Evolutionary conservation across 306 rosid genomes (phyloP), one percentile per base, ranked within the genome.

Genomic region (Comarum palustre): DNA sequence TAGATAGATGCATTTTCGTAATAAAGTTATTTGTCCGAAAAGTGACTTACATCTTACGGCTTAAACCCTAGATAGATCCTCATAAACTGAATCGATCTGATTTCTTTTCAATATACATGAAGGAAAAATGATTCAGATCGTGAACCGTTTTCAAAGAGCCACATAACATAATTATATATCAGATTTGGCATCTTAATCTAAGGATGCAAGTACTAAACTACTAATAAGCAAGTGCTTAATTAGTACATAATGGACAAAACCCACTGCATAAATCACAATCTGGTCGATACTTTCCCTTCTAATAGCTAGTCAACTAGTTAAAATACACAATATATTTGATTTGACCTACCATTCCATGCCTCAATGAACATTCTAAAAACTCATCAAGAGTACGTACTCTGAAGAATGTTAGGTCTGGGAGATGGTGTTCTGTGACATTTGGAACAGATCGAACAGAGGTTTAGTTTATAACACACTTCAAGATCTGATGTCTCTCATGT

Each of bases 341-440:
- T 12, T 58, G 64, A 27, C 19, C 71, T 24, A 45, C 55, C 71
- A 4, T 67, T 67, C 71, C 57, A 42, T 42, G 8, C 36, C 32
- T 20, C 31, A 24, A 20, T 54, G 4, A 54, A 54, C 31, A 20
- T 54, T 22, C 60, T 54, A 20, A 24, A 51, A 1, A 51, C 8
- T 51, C 57, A 0, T 51, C 25, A n/a, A n/a, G 25, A 51, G 39
- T 5, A 5, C 39, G 57, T 19, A 2, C 25, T 67, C 41, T 45
- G 71, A 68, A 68, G 64, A 58, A 58, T 68, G 60, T 68, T 47
- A 19, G 73, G 17, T 48, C 12, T 14, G 2, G 3, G 39, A 34
- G 39, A 11, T 10, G 42, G 19, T 58, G 32, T 1, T 57, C 1
- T 4, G 60, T 68, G 29, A 31, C 31, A 68, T 68, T 31, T 68